These are phyloP conservation scores for Leptodontidium sp. DNA, from an alignment of 2,329 filamentous ascomycete genomes.

Conservation along the genomic window DNA sequence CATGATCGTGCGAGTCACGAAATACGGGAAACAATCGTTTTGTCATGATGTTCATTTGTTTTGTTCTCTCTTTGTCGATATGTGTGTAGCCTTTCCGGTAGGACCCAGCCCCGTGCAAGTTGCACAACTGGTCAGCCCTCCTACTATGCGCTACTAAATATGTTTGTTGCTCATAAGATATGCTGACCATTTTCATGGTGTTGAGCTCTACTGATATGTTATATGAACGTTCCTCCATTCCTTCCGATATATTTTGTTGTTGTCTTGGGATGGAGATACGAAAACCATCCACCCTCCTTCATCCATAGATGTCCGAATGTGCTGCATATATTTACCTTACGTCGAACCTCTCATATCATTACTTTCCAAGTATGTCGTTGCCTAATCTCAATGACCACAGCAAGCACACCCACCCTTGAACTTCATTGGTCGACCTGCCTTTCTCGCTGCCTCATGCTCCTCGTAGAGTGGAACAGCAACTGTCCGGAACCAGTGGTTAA, in stretches of 20 bases:
- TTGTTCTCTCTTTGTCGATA: background rate
- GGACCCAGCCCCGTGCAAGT: background rate
- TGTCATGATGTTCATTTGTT: background rate
- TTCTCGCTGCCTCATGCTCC: constrained; percentile 16
- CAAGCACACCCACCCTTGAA: constrained; percentile 2
- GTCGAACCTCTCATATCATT: background rate
- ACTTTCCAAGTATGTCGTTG: background rate
- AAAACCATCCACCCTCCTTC: background rate
- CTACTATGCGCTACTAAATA: constrained; percentile 4
- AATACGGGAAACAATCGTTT: background rate
- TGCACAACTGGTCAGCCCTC: background rate
- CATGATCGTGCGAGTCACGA: background rate
- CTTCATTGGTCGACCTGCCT: background rate
- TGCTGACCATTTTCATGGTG: background rate
- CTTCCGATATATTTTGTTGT: background rate
- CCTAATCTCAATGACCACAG: background rate
- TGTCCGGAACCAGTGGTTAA: background rate
- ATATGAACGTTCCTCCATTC: background rate
- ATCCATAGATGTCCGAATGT: constrained; percentile 2
- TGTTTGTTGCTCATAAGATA: constrained; percentile 10
- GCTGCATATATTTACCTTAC: background rate
- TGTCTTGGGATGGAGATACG: background rate
- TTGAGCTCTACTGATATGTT: background rate
- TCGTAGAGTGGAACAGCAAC: constrained; percentile 2
- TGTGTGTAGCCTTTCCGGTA: constrained; percentile 5